A percentile compares a stretch with the other conserved stretches of the same genome.
Evolutionary conservation across 768 basidiomycete genomes (phyloP).

Genomic region (Candolleomyces efflorescens): DNA sequence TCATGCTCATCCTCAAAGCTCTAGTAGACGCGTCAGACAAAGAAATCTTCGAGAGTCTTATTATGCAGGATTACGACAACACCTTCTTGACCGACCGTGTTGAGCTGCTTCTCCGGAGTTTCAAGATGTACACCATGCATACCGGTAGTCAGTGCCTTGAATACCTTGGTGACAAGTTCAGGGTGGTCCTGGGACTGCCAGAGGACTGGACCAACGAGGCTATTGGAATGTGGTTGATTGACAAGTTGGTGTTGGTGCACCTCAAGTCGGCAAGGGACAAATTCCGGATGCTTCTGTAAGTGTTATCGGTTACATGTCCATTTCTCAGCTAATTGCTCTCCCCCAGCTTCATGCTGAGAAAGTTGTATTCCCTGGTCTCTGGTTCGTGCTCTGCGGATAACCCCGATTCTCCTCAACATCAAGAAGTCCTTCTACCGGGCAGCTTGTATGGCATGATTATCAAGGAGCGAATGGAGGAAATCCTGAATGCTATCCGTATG

Average conservation of each 20-base stretch:
- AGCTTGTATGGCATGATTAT: slow-evolving; percentile 94
- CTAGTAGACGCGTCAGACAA: slow-evolving; percentile 88
- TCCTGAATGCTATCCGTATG: slow-evolving; percentile 64
- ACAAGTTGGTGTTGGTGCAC: slow-evolving; percentile 88
- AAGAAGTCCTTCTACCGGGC: slow-evolving; percentile 94
- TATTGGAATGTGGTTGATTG: slow-evolving; percentile 78
- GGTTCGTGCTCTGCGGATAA: slow-evolving; percentile 90
- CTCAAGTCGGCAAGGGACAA: slow-evolving; percentile 86
- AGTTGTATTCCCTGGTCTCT: slow-evolving; percentile 88
- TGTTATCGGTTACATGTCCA: slow-evolving; percentile 11
- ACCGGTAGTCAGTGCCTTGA: slow-evolving; percentile 91
- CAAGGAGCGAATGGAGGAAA: slow-evolving; percentile 95
- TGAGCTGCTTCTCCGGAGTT: slow-evolving; percentile 88
- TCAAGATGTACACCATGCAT: slow-evolving; percentile 86
- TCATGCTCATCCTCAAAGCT: slow-evolving; percentile 95
- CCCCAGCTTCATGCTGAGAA: slow-evolving; percentile 94
- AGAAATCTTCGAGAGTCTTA: slow-evolving; percentile 94
- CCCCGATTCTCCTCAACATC: slow-evolving; percentile 98
- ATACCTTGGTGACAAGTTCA: slow-evolving; percentile 95
- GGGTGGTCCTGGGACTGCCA: slow-evolving; percentile 84
- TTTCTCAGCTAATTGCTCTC: neutral
- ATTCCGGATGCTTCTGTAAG: slow-evolving; percentile 90
- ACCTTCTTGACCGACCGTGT: slow-evolving; percentile 98
- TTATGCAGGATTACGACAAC: slow-evolving; percentile 96
- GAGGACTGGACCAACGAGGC: slow-evolving; percentile 89